phyloP scores from a whole-genome alignment of 257 asterid genomes.

The Gynochthodes officinalis region DNA sequence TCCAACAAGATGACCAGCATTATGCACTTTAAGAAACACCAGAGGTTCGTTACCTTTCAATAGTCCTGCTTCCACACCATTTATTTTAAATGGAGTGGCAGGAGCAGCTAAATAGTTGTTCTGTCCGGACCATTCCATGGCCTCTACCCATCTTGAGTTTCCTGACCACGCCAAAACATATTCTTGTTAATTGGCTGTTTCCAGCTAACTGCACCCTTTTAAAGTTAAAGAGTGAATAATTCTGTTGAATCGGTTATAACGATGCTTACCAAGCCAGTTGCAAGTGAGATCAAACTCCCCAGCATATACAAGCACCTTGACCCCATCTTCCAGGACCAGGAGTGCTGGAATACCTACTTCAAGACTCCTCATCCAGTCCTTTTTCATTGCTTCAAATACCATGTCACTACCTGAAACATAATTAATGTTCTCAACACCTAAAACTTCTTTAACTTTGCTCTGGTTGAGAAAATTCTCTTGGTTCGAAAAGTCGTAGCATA shows the following conservation, averaged over 20 bases:
- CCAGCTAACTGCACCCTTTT: background rate
- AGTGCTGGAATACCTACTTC: constrained; percentile 47
- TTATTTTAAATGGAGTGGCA: constrained; percentile 40
- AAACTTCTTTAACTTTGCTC: constrained; percentile 37
- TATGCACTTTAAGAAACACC: constrained; percentile 51
- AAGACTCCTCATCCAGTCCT: constrained; percentile 46
- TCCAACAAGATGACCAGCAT: constrained; percentile 72
- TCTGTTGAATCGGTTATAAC: background rate
- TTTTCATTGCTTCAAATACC: constrained; percentile 36
- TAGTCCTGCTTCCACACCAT: constrained; percentile 40
- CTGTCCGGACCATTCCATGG: constrained; percentile 58
- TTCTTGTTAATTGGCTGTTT: background rate
- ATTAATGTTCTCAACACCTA: constrained; percentile 55
- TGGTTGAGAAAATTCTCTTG: constrained; percentile 41
- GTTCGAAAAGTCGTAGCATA: constrained; percentile 59
- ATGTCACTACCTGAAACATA: constrained; percentile 47
- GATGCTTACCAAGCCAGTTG: constrained; percentile 72
- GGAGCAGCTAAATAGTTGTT: constrained; percentile 32
- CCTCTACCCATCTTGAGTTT: constrained; percentile 69
- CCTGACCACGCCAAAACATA: constrained; percentile 33
- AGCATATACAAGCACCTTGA: constrained; percentile 55
- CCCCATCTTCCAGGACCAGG: constrained; percentile 41
- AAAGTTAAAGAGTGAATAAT: background rate
- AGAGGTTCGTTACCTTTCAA: constrained; percentile 49
- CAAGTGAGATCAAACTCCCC: constrained; percentile 70